phyloP scores from a whole-genome alignment of 2,329 filamentous ascomycete genomes.

The Ophiocordyceps sinensis region DNA sequence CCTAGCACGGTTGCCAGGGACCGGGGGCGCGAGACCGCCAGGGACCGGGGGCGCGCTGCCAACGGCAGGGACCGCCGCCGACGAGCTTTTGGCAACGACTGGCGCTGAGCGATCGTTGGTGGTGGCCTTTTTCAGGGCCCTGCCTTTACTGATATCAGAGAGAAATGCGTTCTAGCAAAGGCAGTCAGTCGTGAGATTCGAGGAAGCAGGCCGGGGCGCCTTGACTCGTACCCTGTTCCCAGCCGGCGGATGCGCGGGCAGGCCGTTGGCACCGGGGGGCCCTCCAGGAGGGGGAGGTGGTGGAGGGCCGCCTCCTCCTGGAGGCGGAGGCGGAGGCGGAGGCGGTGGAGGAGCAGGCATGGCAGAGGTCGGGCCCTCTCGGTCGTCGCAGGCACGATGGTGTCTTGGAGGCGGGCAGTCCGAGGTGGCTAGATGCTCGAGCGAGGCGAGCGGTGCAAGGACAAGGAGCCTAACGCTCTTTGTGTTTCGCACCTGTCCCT shows the following conservation, averaged over 20 bases:
- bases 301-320: constrained; percentile 46
- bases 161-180: constrained; percentile 62
- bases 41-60: constrained; percentile 69
- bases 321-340: constrained; percentile 57
- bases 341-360: constrained; percentile 47
- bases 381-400: too few relatives aligned
- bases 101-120: constrained; percentile 91
- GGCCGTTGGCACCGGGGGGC: constrained; percentile 22
- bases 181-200: constrained; percentile 4
- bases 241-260: constrained; percentile 42
- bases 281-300: constrained; percentile 35
- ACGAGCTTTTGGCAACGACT: constrained; percentile 27
- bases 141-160: constrained; percentile 75
- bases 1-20: constrained; percentile 55
- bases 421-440: too few relatives aligned
- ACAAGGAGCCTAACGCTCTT: too few relatives aligned
- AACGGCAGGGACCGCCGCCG: constrained; percentile 40
- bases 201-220: too few relatives aligned
- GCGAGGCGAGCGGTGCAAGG: too few relatives aligned
- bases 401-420: too few relatives aligned
- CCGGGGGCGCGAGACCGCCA: constrained; percentile 55
- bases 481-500: too few relatives aligned
- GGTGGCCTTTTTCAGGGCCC: constrained; percentile 65
- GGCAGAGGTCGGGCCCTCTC: neutral
- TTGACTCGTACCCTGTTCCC: constrained; percentile 45